Base-by-base conservation (phyloP, 805 yeast genomes). In the Priceomyces fermenticarens region DNA sequence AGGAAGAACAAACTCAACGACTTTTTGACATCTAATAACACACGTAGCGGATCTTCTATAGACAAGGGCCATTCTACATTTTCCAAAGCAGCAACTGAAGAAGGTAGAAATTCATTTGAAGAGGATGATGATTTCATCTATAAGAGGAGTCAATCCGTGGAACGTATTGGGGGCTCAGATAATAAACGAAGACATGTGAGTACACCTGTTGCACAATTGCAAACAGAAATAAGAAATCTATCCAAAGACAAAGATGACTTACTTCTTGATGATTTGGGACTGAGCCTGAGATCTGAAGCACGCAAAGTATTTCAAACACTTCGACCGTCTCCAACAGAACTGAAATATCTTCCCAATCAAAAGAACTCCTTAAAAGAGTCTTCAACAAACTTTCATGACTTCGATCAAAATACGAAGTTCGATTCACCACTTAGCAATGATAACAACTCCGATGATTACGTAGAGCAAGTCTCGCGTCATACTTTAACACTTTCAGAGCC, bases 61-160 rank as follows among this genome's bases (percentile, higher is more conserved):
- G 23, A 32, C 11, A 32, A 38, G 11, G 11, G 33, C 6, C 10
- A 28, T 11, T 17, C 43, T 10, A 32, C n/a, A 10, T 25, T 13
- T 26, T 10, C 32, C 2, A 32, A 27, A 30, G 36, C 29, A 16
- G 28, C 34, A 23, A 27, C 23, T 14, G 30, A 27, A 13, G 32
- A 29, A 12, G 30, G n/a, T n/a, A 36, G 31, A n/a, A 16, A 9
- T 4, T 38, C 32, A 13, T 44, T 44, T 35, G 62, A 56, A 38
- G 65, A 61, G 31, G 69, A 63, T 43, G 68, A 62, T 26, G 70
- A 64, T 12, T 64, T 64, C 40, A 45, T 56, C 14, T 63, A 59
- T 44, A 60, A 60, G 33, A 43, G 67, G 34, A 53, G 57, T 30
- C 52, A 49, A 32, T 41, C 49, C 4, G 36, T 30, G n/a, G 42